Conservation (phyloP, 805 yeast genomes). For the Phaffomyces thermotolerans region DNA sequence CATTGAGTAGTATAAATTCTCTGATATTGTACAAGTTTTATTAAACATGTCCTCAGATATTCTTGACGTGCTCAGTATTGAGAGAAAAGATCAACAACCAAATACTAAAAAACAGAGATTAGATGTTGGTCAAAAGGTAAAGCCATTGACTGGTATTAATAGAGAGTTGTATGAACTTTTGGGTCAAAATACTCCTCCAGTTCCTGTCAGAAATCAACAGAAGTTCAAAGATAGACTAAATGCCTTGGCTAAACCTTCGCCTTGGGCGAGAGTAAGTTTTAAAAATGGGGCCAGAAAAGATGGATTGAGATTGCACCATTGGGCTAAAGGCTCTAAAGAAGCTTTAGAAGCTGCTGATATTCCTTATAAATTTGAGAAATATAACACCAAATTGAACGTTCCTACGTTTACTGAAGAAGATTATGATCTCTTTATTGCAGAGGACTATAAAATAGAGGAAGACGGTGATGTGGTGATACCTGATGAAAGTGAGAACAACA, state of each 20-base stretch:
- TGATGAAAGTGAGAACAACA: not conserved
- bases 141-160: constrained; percentile 61
- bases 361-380: constrained; percentile 68
- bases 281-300: constrained; percentile 45
- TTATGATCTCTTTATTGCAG: constrained; percentile 44
- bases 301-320: constrained; percentile 57
- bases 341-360: constrained; percentile 22
- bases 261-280: constrained; percentile 74
- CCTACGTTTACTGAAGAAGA: constrained; percentile 64
- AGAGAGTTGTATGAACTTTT: constrained; percentile 82
- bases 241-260: constrained; percentile 56
- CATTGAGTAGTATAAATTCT: too few relatives aligned
- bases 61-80: constrained; percentile 69
- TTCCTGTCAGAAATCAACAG: constrained; percentile 42
- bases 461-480: constrained; percentile 3
- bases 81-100: constrained; percentile 25
- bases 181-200: constrained; percentile 91
- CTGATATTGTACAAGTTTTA: too few relatives aligned
- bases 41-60: constrained; percentile 46
- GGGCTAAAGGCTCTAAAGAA: constrained; percentile 71
- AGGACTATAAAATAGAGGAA: constrained; percentile 11
- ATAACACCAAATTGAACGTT: constrained; percentile 57
- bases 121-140: constrained; percentile 12
- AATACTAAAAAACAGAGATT: constrained; percentile 12
- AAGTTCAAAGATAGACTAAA: constrained; percentile 60